Evolutionary conservation across 2,329 filamentous ascomycete species (phyloP).

Genomic region (Pseudogymnoascus sp.): DNA sequence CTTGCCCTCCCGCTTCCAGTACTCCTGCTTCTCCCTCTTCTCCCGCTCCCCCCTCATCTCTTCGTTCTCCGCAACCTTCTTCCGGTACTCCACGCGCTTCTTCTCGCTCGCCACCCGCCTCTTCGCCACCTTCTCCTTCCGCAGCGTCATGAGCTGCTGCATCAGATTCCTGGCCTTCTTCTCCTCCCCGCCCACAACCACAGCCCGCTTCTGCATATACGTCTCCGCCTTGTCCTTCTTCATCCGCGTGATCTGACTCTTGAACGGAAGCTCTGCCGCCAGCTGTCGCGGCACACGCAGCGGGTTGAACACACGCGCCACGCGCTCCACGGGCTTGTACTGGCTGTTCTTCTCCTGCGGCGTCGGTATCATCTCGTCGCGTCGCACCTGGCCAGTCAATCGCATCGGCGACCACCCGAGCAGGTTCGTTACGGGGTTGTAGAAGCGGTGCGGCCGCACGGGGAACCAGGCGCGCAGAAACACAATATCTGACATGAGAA

Average conservation of each 20-base stretch:
- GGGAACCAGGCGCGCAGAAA: slow-evolving; percentile 97
- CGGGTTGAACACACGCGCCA: slow-evolving; percentile 67
- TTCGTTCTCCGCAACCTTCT: slow-evolving; percentile 70
- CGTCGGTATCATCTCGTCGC: slow-evolving; percentile 63
- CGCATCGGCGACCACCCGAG: slow-evolving; percentile 90
- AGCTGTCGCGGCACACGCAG: slow-evolving; percentile 65
- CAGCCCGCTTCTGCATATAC: slow-evolving; percentile 91
- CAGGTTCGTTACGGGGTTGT: slow-evolving; percentile 91
- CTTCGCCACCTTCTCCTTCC: slow-evolving; percentile 86
- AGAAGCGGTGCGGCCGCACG: slow-evolving; percentile 89
- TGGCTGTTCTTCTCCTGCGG: slow-evolving; percentile 76
- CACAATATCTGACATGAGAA: slow-evolving; percentile 91
- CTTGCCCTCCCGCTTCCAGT: slow-evolving; percentile 83
- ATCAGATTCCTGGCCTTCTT: slow-evolving; percentile 79
- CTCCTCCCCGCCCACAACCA: slow-evolving; percentile 80
- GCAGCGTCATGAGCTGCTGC: slow-evolving; percentile 83
- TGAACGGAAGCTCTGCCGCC: slow-evolving; percentile 80
- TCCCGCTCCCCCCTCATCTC: slow-evolving; percentile 83
- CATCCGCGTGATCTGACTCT: slow-evolving; percentile 77
- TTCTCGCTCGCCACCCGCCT: slow-evolving; percentile 79
- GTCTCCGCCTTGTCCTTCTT: slow-evolving; percentile 72
- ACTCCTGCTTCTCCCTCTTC: slow-evolving; percentile 87
- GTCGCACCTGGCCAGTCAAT: slow-evolving; percentile 82
- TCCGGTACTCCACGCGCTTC: slow-evolving; percentile 67
- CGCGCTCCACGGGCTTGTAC: slow-evolving; percentile 63